These are phyloP conservation scores for Plasmodium falciparum DNA, from an alignment of 169 alveolate species.

Conservation along the genomic window DNA sequence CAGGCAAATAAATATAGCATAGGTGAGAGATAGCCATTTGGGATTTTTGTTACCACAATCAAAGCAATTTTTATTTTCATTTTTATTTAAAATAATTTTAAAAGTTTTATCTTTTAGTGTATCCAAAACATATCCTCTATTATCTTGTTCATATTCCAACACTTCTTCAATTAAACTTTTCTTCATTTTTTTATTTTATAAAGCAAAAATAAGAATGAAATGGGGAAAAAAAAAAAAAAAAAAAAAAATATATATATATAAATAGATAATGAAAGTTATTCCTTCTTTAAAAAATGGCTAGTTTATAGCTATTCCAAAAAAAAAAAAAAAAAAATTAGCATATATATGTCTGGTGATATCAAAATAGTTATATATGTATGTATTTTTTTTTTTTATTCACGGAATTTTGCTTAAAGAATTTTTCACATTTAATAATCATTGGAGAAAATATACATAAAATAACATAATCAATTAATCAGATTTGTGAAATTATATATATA, in stretches of 20 bases:
- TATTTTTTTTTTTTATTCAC: no score
- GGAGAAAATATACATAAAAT: no score
- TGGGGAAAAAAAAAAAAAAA: background rate
- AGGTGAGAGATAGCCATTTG: slow-evolving; percentile 96
- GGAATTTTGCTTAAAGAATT: no score
- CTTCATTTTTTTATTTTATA: slow-evolving; percentile 36
- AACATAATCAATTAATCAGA: no score
- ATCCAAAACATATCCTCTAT: slow-evolving; percentile 88
- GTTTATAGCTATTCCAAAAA: background rate
- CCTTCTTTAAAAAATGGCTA: no score
- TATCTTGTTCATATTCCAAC: slow-evolving; percentile 82
- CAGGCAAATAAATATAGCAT: slow-evolving; percentile 96
- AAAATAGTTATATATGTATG: no score
- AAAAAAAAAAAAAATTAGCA: slow-evolving; percentile 1
- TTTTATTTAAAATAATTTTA: slow-evolving; percentile 79
- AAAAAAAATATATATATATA: background rate
- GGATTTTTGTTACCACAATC: slow-evolving; percentile 97
- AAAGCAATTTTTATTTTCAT: slow-evolving; percentile 91
- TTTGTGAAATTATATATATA: no score
- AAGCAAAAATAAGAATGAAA: slow-evolving; percentile 1
- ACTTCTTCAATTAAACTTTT: slow-evolving; percentile 62
- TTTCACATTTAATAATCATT: no score
- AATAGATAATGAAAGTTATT: background rate
- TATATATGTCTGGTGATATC: background rate
- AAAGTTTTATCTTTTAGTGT: slow-evolving; percentile 85